A percentile compares a stretch with the other conserved stretches of the same genome.
Conservation (phyloP, 2,329 filamentous ascomycete genomes). For the Claviceps cyperi region DNA sequence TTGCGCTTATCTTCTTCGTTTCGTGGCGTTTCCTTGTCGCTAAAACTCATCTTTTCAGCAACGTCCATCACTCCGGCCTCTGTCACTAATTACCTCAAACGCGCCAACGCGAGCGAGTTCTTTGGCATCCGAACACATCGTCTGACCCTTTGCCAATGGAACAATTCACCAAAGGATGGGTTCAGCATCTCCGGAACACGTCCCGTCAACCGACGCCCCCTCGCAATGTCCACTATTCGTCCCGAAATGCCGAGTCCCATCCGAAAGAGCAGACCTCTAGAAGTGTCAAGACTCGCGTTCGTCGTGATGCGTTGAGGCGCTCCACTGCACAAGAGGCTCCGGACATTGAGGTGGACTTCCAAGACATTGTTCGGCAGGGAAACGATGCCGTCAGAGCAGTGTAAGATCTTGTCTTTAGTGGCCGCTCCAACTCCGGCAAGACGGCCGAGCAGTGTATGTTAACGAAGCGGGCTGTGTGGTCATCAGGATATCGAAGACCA, state of each 20-base stretch:
- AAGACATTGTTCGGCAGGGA: slow-evolving; percentile 9
- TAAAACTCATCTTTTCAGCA: not conserved
- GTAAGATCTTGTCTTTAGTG: not conserved
- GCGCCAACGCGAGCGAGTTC: not conserved
- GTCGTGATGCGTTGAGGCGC: slow-evolving; percentile 8
- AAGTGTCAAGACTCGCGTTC: slow-evolving; percentile 14
- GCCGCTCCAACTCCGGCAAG: not conserved
- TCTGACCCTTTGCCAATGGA: slow-evolving; percentile 5
- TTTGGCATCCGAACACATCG: not conserved
- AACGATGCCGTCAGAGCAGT: not conserved
- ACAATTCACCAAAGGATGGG: slow-evolving; percentile 10
- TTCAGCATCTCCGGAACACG: slow-evolving; percentile 12
- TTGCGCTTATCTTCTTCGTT: not conserved
- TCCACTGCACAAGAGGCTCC: slow-evolving; percentile 10
- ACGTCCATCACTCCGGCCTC: not conserved
- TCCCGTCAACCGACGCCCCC: slow-evolving; percentile 10
- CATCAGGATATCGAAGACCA: not conserved
- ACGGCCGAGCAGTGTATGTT: not conserved
- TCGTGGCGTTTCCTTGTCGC: not conserved
- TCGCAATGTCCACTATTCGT: slow-evolving; percentile 8
- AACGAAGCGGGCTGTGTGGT: not conserved
- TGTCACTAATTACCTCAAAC: not conserved
- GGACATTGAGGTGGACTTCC: slow-evolving; percentile 14
- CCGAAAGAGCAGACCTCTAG: slow-evolving; percentile 8
- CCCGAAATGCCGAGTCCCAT: slow-evolving; percentile 13